Percentiles rank a stretch among this genome's conserved stretches.
Conservation (phyloP, 495 filamentous ascomycete species). For the Schizothecium vesticola region DNA sequence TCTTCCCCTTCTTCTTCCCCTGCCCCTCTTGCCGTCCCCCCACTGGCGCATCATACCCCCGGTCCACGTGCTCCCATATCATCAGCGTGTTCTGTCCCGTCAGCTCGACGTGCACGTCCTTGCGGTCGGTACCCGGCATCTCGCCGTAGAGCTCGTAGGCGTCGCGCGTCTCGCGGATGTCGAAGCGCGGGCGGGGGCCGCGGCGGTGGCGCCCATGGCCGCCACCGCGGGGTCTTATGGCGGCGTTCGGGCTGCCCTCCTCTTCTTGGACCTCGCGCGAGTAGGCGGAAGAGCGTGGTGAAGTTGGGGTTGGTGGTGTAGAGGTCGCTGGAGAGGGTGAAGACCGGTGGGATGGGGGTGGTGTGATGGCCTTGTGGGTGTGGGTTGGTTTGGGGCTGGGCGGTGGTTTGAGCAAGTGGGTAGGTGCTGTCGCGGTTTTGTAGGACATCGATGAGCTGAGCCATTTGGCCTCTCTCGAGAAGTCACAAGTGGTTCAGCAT, state of each 20-base stretch:
- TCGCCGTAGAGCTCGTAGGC: slow-evolving; percentile 75
- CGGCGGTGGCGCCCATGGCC: slow-evolving; percentile 23
- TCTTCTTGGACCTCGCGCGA: slow-evolving; percentile 26
- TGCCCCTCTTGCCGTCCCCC: background rate
- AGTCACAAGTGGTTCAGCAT: background rate
- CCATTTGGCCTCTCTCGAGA: background rate
- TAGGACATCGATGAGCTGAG: background rate
- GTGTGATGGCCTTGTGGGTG: background rate
- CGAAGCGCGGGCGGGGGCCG: slow-evolving; percentile 48
- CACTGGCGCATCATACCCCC: slow-evolving; percentile 28
- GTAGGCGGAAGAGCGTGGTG: slow-evolving; percentile 60
- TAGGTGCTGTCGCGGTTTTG: background rate
- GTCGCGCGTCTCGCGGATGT: slow-evolving; percentile 59
- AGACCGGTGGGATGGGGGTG: slow-evolving; percentile 7
- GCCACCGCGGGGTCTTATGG: background rate
- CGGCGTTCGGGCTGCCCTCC: background rate
- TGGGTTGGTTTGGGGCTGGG: background rate
- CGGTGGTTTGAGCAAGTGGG: background rate
- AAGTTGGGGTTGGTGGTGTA: slow-evolving; percentile 39
- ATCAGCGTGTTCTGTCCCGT: slow-evolving; percentile 61
- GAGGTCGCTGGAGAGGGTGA: slow-evolving; percentile 19
- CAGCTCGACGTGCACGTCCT: slow-evolving; percentile 72
- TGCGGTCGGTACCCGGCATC: slow-evolving; percentile 68
- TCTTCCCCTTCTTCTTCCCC: slow-evolving; percentile 3
- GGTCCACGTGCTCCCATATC: slow-evolving; percentile 60